Evolutionary conservation across 2,329 filamentous ascomycete genomes (phyloP), one percentile per base, ranked within the genome.

Genomic region (Sphaerostilbella broomeana): DNA sequence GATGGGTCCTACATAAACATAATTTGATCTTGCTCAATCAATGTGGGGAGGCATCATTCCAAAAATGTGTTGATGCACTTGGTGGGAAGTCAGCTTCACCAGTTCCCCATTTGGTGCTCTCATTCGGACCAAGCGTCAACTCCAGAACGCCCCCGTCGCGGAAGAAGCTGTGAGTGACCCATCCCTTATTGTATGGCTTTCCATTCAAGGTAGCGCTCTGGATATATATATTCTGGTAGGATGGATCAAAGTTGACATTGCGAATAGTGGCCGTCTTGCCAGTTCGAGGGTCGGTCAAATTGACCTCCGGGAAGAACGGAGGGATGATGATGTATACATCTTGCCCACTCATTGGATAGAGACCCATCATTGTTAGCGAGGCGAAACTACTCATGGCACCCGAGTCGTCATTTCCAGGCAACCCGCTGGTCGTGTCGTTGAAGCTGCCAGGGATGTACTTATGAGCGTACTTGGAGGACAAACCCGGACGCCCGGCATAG

Each of bases 401-500:
- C 1, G 53, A 55, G 58, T 75, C 71, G 49, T 75, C 71, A 49
- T 75, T 75, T 4, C 72, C 72, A 1, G 72, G 71, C 22, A 75
- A 68, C 0, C 83, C 83, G 21, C 64, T 65, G 3, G 75, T 55
- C 0, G 73, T 76, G 18, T 75, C 72, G 62, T 85, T 84, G 68
- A 86, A 86, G 36, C 76, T 70, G 1, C 65, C 64, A 0, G 82
- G 81, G 43, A 86, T 83, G 52, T 86, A 85, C 46, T 62, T 69
- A 51, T 82, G 79, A 0, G 70, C 67, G 48, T 76, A 76, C 44
- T 65, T 59, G 13, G 68, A 59, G 16, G 69, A 73, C 20, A 72
- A 59, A 0, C 64, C 81, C 0, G 82, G 82, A 0, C 81, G 72
- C 1, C 76, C 79, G 2, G 71, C 75, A 51, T 84, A 86, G 60